Base-by-base conservation (phyloP, 163 green algal species). In the Trebouxia gelatinosa region DNA sequence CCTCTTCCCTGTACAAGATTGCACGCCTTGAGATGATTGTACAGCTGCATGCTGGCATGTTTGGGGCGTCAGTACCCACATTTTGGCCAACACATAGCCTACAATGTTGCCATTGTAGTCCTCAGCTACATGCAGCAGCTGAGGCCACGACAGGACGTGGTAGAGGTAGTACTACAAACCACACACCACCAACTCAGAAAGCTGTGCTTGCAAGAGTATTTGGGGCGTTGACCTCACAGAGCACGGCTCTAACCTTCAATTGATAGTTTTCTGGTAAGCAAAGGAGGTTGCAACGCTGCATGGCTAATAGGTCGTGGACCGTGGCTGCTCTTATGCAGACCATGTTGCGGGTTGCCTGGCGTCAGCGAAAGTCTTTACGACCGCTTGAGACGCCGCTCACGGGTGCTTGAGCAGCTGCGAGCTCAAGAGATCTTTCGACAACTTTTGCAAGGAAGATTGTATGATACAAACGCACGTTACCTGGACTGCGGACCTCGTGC, bases 201-300 rank as follows among this genome's bases (percentile, higher is more conserved):
- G 2, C n/a, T n/a, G n/a, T n/a, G n/a, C n/a, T n/a, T n/a, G n/a
- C n/a, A n/a, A n/a, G n/a, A n/a, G n/a, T n/a, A n/a, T n/a, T n/a
- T n/a, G n/a, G n/a, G n/a, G n/a, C n/a, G n/a, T n/a, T n/a, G n/a
- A n/a, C n/a, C n/a, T n/a, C n/a, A n/a, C n/a, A n/a, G n/a, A n/a
- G n/a, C n/a, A n/a, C n/a, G n/a, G n/a, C n/a, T n/a, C 79, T 6
- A 78, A 97, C 94, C 92, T 98, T 99, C 17, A 99, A 89, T 70
- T 98, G 94, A 62, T 99, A 99, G 79, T 99, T 99, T 75, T 99
- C 96, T 48, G 96, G 96, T 40, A 99, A 80, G 77, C 95, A 99
- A 28, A 98, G 84, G 70, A 99, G 81, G 79, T 99, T 99, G 85
- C 91, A 97, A 23, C 89, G 84, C 89, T 99, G 96, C 94, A 99